Conservation (phyloP, 1,284 basidiomycete genomes). For the Ceratobasidium sp. region DNA sequence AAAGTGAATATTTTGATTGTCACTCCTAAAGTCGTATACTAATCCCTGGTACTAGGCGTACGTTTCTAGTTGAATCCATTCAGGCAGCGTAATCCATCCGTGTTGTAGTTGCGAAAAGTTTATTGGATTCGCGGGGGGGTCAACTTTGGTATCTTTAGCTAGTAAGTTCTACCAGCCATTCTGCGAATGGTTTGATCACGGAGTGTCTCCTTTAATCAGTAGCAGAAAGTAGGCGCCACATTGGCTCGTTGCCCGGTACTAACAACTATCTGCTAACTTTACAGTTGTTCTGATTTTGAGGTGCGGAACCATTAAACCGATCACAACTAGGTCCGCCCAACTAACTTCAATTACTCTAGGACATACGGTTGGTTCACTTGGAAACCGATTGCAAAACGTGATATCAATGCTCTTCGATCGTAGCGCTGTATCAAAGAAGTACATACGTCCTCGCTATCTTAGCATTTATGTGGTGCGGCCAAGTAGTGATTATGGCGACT, state of each 20-base stretch:
- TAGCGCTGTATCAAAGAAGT: constrained; percentile 38
- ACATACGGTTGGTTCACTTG: constrained; percentile 28
- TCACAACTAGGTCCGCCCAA: not conserved
- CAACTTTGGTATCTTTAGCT: constrained; percentile 30
- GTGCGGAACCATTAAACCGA: not conserved
- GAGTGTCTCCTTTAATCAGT: constrained; percentile 1
- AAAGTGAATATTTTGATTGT: constrained; percentile 4
- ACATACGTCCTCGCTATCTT: constrained; percentile 6
- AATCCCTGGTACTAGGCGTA: not conserved
- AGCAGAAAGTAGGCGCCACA: constrained; percentile 27
- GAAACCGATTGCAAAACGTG: not conserved
- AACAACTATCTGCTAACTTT: not conserved
- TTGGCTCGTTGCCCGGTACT: not conserved
- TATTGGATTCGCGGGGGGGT: constrained; percentile 23
- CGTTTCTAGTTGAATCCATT: not conserved
- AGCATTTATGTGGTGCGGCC: constrained; percentile 21
- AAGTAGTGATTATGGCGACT: constrained; percentile 34
- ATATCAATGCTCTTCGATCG: not conserved
- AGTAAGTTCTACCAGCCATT: constrained; percentile 3
- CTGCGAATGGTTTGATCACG: not conserved
- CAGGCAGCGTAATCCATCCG: too few relatives aligned
- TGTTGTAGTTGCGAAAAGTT: constrained; percentile 11
- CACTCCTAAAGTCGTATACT: not conserved
- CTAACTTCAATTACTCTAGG: not conserved
- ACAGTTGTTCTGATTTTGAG: constrained; percentile 34